phyloP scores from a whole-genome alignment of 208 protist species.

The Trypanosomatidae sp. region DNA sequence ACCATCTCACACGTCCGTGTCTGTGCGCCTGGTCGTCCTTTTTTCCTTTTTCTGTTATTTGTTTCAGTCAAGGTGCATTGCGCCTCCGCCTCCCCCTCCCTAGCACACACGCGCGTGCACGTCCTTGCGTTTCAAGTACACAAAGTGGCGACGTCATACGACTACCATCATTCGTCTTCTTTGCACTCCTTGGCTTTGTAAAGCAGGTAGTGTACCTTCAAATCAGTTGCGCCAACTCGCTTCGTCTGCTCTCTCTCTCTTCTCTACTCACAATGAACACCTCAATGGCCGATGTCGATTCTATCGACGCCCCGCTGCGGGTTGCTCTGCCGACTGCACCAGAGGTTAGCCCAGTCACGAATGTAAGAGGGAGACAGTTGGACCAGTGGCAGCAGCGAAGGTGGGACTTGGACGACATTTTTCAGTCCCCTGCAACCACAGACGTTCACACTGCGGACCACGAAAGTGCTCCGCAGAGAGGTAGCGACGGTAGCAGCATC shows the following conservation, averaged over 20 bases:
- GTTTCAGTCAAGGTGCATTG: neutral
- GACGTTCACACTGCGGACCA: neutral
- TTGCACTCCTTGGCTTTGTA: neutral
- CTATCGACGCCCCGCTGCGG: constrained; percentile 19
- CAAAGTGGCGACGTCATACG: neutral
- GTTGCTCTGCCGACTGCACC: constrained; percentile 4
- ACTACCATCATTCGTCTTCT: neutral
- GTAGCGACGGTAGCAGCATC: neutral
- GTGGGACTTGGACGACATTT: constrained; percentile 24
- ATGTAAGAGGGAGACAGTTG: too few relatives aligned
- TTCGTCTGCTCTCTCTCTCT: neutral
- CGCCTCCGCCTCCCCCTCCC: neutral
- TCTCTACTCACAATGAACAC: constrained; percentile 6
- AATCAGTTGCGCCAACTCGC: neutral
- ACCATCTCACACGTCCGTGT: neutral
- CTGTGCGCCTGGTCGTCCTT: neutral
- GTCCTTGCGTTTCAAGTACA: neutral
- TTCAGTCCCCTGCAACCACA: constrained; percentile 7
- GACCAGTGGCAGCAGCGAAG: neutral
- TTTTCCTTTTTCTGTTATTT: neutral
- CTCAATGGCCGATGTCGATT: constrained; percentile 23
- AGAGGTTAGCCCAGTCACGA: neutral
- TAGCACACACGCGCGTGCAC: neutral
- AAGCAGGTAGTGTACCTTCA: neutral
- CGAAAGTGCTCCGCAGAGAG: neutral